Base-by-base conservation (phyloP, 2,329 filamentous ascomycete genomes). In the Colletotrichum plurivorum region DNA sequence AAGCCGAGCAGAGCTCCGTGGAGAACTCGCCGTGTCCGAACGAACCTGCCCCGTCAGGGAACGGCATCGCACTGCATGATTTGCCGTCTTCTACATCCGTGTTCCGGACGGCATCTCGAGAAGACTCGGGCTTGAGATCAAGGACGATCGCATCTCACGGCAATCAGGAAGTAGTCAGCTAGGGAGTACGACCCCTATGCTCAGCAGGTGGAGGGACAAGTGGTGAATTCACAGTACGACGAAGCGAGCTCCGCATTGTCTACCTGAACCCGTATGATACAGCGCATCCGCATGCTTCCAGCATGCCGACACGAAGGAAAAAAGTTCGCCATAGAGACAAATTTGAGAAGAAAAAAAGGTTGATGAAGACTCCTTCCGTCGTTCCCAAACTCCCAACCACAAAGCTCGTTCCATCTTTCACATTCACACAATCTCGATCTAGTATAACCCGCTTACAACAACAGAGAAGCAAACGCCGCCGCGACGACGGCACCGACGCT, bases 21-120 rank as follows among this genome's bases (percentile, higher is more conserved):
- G 46, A 45, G n/a, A 49, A 15, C 22, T 36, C 58, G 16, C 27
- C 20, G 4, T 48, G 20, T 43, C 57, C 12, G 53, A 51, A 55
- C 3, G 69, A 52, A 15, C 54, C 57, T 4, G 22, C 20, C n/a
- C 27, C 16, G 9, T n/a, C 10, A 27, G 43, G 12, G 2, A 31
- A 70, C 25, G 71, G 59, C 1, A 31, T 87, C 22, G 73, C 79
- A n/a, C 71, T 88, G 46, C 83, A 86, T 69, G 78, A 84, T 27
- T 73, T 88, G 71, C 84, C 85, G 1, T 90, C 89, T 2, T 90
- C 89, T 5, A 90, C 87, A 2, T 91, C 89, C 0, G 89, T 91
- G 0, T 92, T 92, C 71, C 82, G 86, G 9, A 91, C 89, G 1
- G 85, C 85, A 1, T 87, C 85, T 31, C 15, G 5, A 51, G 69